Percentiles rank a stretch among this genome's conserved stretches.
Conservation (phyloP, 345 rosid genomes). For the Clausena lansium region DNA sequence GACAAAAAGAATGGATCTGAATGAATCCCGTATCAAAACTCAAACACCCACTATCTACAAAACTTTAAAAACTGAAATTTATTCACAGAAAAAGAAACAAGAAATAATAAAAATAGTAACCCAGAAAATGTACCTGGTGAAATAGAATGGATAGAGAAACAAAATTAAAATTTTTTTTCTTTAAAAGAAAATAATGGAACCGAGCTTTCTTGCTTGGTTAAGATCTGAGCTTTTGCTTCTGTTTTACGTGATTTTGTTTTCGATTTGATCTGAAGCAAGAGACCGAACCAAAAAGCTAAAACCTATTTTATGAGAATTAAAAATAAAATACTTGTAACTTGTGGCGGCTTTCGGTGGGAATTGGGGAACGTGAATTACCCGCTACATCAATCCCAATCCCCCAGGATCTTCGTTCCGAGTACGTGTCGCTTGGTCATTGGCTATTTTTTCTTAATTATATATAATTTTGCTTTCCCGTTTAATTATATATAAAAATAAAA, state of each 20-base stretch:
- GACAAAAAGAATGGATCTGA: not conserved
- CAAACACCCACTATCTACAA: conserved; percentile 3
- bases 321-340: not conserved
- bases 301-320: not conserved
- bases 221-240: not conserved
- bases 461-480: too few species aligned
- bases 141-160: not conserved
- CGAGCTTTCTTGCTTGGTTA: conserved; percentile 4
- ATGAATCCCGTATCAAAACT: not conserved
- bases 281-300: not conserved
- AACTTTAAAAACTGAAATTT: not conserved
- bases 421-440: too few species aligned
- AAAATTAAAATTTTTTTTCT: too few species aligned
- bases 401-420: too few species aligned
- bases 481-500: too few species aligned
- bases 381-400: too few species aligned
- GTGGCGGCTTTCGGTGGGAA: not conserved
- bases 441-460: too few species aligned
- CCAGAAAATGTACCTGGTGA: not conserved
- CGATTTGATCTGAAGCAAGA: not conserved
- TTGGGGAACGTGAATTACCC: not conserved
- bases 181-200: not conserved
- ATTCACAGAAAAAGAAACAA: not conserved
- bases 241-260: not conserved
- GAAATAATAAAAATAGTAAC: not conserved